Evolutionary conservation across 2,329 filamentous ascomycete genomes (phyloP), one percentile per base, ranked within the genome.

Genomic region (Arthroderma sp.): DNA sequence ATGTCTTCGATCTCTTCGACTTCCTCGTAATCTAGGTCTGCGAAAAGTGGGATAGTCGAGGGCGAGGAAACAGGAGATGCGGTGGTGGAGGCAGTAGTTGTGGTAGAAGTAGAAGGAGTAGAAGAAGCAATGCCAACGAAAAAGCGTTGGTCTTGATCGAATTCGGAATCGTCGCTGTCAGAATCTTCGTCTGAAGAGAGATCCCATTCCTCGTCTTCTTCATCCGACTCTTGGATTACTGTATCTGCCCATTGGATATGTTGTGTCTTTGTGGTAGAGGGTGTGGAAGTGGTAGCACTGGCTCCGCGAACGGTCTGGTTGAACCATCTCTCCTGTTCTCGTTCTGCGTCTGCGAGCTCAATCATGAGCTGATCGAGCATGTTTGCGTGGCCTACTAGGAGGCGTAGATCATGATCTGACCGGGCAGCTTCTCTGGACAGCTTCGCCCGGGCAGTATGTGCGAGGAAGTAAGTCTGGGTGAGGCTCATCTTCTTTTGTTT

Each of bases 381-480:
- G 75, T 96, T 98, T 72, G 91, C 91, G 69, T 98, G 91, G 59
- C 89, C 91, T 57, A 98, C 91, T 49, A 98, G 83, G 38, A 93
- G 79, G 61, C 89, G 81, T 52, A 98, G 84, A 73, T 96, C 81
- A 75, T 96, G 91, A 63, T 96, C 89, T 57, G 85, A 74, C 59
- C 83, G 82, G 66, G 81, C 79, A 71, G 91, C 91, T 72, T 96
- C 89, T 52, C 76, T 78, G 53, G 87, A 87, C 61, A 98, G 87
- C 86, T 98, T 98, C 57, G 81, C 83, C 65, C 91, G 81, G 62
- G 91, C 91, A 68, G 88, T 89, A 75, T 94, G 88, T 63, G 91
- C 91, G 58, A 96, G 83, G 73, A 86, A 94, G 82, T 96, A 98
- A 50, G 89, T 96, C 70, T 95, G 87, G 29, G 89, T 93, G 71